Evolutionary conservation across 2,329 filamentous ascomycete species (phyloP).

Genomic region (Cladosporium sp.): DNA sequence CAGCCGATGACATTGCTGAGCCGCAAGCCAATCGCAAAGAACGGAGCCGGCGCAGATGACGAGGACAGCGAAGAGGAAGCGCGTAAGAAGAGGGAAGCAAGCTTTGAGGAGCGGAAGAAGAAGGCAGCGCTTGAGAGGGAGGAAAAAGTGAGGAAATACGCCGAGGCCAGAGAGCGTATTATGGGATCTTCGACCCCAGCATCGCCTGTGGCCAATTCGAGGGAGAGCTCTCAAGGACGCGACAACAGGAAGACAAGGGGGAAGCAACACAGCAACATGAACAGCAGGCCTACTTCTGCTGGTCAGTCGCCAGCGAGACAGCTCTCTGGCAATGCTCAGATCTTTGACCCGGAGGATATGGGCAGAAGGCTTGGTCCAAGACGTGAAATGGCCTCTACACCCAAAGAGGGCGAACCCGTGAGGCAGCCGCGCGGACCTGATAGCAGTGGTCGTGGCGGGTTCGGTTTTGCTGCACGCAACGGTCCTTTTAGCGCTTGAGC

Average conservation of each 20-base stretch:
- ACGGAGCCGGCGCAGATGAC: constrained; percentile 49
- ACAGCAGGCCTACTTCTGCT: constrained; percentile 38
- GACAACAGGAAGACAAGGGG: constrained; percentile 28
- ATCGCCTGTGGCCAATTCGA: constrained; percentile 25
- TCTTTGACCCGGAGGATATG: constrained; percentile 76
- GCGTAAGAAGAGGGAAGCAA: constrained; percentile 62
- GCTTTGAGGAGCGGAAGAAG: constrained; percentile 73
- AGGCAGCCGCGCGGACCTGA: constrained; percentile 78
- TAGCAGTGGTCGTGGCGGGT: constrained; percentile 71
- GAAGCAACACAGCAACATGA: constrained; percentile 37
- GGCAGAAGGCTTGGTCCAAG: constrained; percentile 55
- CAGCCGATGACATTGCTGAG: constrained; percentile 81
- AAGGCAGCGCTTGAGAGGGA: constrained; percentile 78
- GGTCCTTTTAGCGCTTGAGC: constrained; percentile 12
- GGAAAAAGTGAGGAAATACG: constrained; percentile 87
- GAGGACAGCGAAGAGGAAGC: constrained; percentile 67
- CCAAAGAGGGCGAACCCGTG: constrained; percentile 66
- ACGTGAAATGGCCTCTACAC: constrained; percentile 43
- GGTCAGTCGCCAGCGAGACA: constrained; percentile 39
- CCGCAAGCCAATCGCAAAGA: constrained; percentile 70
- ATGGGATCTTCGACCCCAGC: constrained; percentile 62
- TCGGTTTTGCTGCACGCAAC: constrained; percentile 45
- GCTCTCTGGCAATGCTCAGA: constrained; percentile 47
- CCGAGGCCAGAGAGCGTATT: constrained; percentile 83
- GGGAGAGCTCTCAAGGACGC: constrained; percentile 33